phyloP scores from a whole-genome alignment of 768 basidiomycete species.

The Pulveroboletus ravenelii region DNA sequence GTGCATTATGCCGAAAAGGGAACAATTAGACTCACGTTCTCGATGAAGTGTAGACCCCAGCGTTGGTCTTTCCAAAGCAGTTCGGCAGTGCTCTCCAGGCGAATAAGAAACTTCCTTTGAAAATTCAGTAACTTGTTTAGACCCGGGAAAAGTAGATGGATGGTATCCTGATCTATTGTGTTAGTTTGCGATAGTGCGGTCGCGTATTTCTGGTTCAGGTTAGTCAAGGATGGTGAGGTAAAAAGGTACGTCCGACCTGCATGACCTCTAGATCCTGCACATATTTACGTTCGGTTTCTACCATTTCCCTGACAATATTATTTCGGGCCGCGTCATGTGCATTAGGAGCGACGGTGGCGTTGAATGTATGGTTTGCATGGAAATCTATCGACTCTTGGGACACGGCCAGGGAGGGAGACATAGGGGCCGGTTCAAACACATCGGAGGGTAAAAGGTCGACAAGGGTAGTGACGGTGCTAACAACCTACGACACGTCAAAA shows the following conservation, averaged over 20 bases:
- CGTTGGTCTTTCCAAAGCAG: constrained; percentile 77
- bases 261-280: constrained; percentile 95
- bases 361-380: constrained; percentile 40
- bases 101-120: constrained; percentile 90
- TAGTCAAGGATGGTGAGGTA: constrained; percentile 8
- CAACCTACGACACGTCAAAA: constrained; percentile 50
- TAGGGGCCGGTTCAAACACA: constrained; percentile 59
- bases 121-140: constrained; percentile 95
- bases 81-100: constrained; percentile 81
- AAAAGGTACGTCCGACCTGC: constrained; percentile 56
- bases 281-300: constrained; percentile 94
- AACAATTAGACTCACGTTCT: constrained; percentile 54
- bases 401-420: constrained; percentile 51
- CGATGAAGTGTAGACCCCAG: constrained; percentile 83
- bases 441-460: constrained; percentile 70
- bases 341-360: constrained; percentile 40
- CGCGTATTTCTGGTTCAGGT: constrained; percentile 71
- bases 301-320: constrained; percentile 81
- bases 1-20: constrained; percentile 7
- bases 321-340: constrained; percentile 65
- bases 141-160: constrained; percentile 92
- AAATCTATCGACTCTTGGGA: constrained; percentile 61
- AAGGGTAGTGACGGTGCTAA: constrained; percentile 82
- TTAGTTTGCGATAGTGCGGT: constrained; percentile 76
- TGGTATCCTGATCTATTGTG: constrained; percentile 89